Evolutionary conservation across 2,329 filamentous ascomycete species (phyloP).

Genomic region (Lachnellula arida): DNA sequence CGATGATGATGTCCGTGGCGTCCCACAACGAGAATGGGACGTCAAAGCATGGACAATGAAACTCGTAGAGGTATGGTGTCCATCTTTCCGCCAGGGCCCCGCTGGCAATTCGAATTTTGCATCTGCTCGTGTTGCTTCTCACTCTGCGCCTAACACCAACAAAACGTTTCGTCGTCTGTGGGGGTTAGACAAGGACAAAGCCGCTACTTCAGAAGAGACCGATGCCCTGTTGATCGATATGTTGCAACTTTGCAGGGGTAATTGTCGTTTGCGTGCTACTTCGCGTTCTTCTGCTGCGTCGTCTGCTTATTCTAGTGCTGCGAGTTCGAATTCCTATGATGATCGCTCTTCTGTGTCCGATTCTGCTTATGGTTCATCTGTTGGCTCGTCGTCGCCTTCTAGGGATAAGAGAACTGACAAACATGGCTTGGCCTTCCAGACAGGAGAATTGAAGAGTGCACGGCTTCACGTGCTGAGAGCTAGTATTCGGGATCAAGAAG

Average conservation of each 20-base stretch:
- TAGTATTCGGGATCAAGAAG: constrained; percentile 60
- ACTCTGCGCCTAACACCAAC: constrained; percentile 17
- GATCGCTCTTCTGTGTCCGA: constrained; percentile 25
- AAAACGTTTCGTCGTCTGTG: constrained; percentile 31
- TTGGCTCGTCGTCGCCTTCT: constrained; percentile 23
- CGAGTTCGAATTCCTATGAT: constrained; percentile 25
- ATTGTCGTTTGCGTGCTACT: constrained; percentile 48
- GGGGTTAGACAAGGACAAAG: constrained; percentile 37
- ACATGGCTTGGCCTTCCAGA: constrained; percentile 35
- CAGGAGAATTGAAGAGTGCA: constrained; percentile 50
- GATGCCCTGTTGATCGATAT: constrained; percentile 60
- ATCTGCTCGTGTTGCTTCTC: constrained; percentile 38
- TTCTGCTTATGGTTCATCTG: constrained; percentile 30
- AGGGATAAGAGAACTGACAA: constrained; percentile 23
- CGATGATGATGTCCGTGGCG: constrained; percentile 86
- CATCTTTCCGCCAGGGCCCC: constrained; percentile 48
- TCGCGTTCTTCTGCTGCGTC: constrained; percentile 40
- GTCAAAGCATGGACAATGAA: constrained; percentile 98
- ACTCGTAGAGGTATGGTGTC: constrained; percentile 81
- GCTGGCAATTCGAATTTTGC: constrained; percentile 30
- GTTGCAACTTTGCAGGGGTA: constrained; percentile 59
- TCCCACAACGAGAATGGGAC: constrained; percentile 97
- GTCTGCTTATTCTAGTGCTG: constrained; percentile 38
- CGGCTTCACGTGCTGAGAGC: constrained; percentile 60
- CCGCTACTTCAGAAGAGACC: constrained; percentile 55